Conservation (phyloP, 2,329 filamentous ascomycete genomes). For the Aspergillus eucalypticola region DNA sequence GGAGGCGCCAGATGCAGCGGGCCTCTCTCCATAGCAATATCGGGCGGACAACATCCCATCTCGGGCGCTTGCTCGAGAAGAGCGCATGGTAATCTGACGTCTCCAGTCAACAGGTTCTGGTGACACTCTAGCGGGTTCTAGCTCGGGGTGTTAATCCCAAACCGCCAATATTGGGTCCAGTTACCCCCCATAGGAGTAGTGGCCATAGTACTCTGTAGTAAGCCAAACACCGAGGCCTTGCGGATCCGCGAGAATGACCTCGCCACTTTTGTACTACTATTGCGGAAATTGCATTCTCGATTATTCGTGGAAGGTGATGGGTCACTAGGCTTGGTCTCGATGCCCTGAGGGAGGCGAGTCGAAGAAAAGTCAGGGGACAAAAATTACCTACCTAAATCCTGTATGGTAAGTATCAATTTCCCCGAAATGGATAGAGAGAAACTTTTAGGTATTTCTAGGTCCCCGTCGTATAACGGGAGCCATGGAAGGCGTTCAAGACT, state of each 20-base stretch:
- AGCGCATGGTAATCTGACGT: slow-evolving; percentile 23
- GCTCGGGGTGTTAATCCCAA: slow-evolving; percentile 24
- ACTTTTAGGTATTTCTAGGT: neutral
- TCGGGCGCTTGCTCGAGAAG: neutral
- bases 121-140: slow-evolving; percentile 37
- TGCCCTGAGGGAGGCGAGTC: neutral
- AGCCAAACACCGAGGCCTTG: slow-evolving; percentile 14
- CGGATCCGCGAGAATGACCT: slow-evolving; percentile 12
- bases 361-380: neutral
- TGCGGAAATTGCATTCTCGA: neutral
- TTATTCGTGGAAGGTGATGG: slow-evolving; percentile 16
- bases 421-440: neutral
- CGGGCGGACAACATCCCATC: neutral
- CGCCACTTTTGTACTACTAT: neutral
- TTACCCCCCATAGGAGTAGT: slow-evolving; percentile 11
- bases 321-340: slow-evolving; percentile 3
- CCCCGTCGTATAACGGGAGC: neutral
- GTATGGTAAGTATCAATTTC: neutral
- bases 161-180: slow-evolving; percentile 16
- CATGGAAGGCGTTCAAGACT: slow-evolving; percentile 2
- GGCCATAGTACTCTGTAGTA: neutral
- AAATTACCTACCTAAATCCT: neutral
- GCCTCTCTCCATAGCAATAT: neutral
- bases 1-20: slow-evolving; percentile 1
- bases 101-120: slow-evolving; percentile 30